Percentiles rank a stretch among this genome's conserved stretches.
These are phyloP conservation scores for Circinella minor DNA, from an alignment of 371 early-diverging fungal genomes.

Conservation along the genomic window DNA sequence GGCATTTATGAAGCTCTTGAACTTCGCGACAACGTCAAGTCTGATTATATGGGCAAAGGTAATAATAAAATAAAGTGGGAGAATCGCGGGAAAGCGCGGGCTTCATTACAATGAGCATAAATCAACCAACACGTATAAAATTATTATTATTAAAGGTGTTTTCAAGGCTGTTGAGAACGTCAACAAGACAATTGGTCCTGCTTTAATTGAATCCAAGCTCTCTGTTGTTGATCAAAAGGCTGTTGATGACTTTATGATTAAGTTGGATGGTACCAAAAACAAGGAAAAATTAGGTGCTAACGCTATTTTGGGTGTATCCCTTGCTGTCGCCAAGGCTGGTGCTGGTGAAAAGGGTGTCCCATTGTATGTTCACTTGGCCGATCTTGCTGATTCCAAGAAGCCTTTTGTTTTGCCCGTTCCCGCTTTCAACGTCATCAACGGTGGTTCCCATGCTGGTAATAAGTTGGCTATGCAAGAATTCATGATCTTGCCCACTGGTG, in stretches of 20 bases:
- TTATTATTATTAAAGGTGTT: conserved; percentile 66
- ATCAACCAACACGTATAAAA: not conserved
- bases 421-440: conserved; percentile 99
- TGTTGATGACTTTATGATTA: conserved; percentile 90
- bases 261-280: conserved; percentile 95
- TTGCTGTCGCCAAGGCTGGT: conserved; percentile 96
- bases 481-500: conserved; percentile 99
- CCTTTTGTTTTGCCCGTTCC: conserved; percentile 96
- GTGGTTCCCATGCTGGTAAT: conserved; percentile 99
- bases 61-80: conserved; percentile 17
- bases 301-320: conserved; percentile 97
- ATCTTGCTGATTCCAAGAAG: conserved; percentile 80
- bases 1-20: conserved; percentile 99
- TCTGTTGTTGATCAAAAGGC: conserved; percentile 85
- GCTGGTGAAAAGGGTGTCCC: conserved; percentile 92
- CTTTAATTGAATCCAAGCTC: conserved; percentile 73
- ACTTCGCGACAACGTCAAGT: conserved; percentile 90
- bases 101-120: not conserved
- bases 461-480: conserved; percentile 99
- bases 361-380: conserved; percentile 91
- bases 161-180: conserved; percentile 93
- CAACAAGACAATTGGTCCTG: conserved; percentile 85
- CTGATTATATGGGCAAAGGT: conserved; percentile 94
- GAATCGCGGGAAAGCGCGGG: conserved; percentile 12
- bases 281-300: conserved; percentile 98